These are phyloP conservation scores for Capronia epimyces DNA, from an alignment of 2,329 filamentous ascomycete genomes.

Conservation along the genomic window DNA sequence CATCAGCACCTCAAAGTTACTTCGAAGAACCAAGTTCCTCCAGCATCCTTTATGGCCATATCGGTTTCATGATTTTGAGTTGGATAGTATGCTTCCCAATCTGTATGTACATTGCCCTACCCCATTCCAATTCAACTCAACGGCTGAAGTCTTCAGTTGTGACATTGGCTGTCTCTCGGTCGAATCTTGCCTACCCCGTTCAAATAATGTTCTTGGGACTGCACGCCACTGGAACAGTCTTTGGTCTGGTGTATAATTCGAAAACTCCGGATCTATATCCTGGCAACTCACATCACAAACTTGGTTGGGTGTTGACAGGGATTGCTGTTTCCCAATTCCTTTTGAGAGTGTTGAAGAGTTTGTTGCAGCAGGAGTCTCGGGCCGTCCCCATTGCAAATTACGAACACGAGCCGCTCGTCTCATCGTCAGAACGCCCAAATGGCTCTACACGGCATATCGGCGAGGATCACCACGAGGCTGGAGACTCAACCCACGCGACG, in stretches of 20 bases:
- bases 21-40: constrained; percentile 4
- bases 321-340: constrained; percentile 1
- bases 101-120: constrained; percentile 1
- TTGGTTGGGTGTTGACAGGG: constrained; percentile 7
- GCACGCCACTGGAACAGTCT: constrained; percentile 5
- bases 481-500: no score
- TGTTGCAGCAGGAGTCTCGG: not conserved
- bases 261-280: constrained; percentile 14
- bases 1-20: constrained; percentile 1
- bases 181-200: not conserved
- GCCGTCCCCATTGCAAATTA: not conserved
- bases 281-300: constrained; percentile 2
- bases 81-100: constrained; percentile 8
- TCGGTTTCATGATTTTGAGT: constrained; percentile 5
- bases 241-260: constrained; percentile 10
- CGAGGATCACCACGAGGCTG: no score
- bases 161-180: no score
- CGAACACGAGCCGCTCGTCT: constrained; percentile 6
- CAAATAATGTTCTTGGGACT: constrained; percentile 6
- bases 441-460: not conserved
- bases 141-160: no score
- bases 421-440: not conserved
- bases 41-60: constrained; percentile 8
- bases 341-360: not conserved
- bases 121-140: no score